These are phyloP conservation scores for Ramaria sp. DNA, from an alignment of 768 basidiomycete species.

Conservation along the genomic window DNA sequence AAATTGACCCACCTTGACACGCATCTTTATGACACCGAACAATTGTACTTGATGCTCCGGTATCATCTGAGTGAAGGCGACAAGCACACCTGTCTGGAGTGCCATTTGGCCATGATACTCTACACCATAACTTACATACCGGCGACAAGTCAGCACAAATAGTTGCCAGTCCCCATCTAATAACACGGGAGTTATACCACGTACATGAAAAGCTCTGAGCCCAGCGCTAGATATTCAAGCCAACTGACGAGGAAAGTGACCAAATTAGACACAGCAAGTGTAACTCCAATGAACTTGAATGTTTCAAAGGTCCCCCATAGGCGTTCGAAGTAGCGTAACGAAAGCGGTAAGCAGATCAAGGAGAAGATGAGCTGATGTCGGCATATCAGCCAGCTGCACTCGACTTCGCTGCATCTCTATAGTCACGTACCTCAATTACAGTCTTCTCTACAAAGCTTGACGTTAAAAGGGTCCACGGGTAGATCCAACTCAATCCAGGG, in stretches of 20 bases:
- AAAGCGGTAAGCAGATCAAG: constrained; percentile 66
- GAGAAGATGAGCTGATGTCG: constrained; percentile 59
- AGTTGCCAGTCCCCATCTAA: not conserved
- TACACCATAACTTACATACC: constrained; percentile 72
- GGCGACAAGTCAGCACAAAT: constrained; percentile 3
- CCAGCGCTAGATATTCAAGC: constrained; percentile 68
- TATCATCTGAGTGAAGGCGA: constrained; percentile 95
- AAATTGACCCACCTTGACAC: constrained; percentile 68
- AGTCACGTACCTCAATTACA: constrained; percentile 62
- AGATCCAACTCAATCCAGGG: constrained; percentile 71
- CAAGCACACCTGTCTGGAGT: constrained; percentile 77
- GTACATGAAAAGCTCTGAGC: constrained; percentile 68
- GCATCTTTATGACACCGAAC: constrained; percentile 69
- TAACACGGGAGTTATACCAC: constrained; percentile 20
- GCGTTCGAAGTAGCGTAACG: constrained; percentile 84
- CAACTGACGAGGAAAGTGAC: constrained; percentile 85
- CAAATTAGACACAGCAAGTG: constrained; percentile 72
- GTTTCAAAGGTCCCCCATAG: constrained; percentile 88
- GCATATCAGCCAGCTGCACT: constrained; percentile 2
- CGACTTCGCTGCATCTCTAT: not conserved
- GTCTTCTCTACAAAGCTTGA: constrained; percentile 80
- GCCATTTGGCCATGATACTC: constrained; percentile 90
- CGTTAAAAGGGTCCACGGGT: constrained; percentile 92
- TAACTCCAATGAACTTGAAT: constrained; percentile 73
- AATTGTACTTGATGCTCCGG: constrained; percentile 97